Conservation (phyloP, 352 stramenopile genomes). For the Phytophthora fragariae region DNA sequence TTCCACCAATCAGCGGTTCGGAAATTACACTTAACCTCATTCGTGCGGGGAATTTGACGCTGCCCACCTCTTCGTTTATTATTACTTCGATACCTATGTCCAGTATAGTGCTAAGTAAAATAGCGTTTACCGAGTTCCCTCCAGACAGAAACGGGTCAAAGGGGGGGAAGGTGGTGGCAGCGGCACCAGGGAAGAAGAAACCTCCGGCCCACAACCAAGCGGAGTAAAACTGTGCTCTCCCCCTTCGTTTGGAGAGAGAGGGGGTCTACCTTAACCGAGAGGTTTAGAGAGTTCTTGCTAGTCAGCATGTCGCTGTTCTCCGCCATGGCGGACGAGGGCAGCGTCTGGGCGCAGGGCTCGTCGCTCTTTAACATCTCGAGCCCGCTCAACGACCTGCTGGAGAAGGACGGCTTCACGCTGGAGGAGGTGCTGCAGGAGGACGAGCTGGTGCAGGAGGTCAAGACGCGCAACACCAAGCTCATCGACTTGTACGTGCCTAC, state of each 20-base stretch:
- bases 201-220: slow-evolving; percentile 32
- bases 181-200: slow-evolving; percentile 45
- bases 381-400: slow-evolving; percentile 95
- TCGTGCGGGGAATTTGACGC: slow-evolving; percentile 27
- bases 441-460: slow-evolving; percentile 98
- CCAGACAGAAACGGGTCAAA: slow-evolving; percentile 35
- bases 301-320: slow-evolving; percentile 83
- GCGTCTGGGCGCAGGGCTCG: slow-evolving; percentile 84
- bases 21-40: slow-evolving; percentile 14
- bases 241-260: slow-evolving; percentile 1
- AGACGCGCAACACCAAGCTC: slow-evolving; percentile 95
- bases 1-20: slow-evolving; percentile 21
- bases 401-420: slow-evolving; percentile 93
- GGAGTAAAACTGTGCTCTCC: slow-evolving; percentile 20
- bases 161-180: slow-evolving; percentile 32
- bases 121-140: not conserved
- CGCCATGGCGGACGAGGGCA: slow-evolving; percentile 80
- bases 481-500: slow-evolving; percentile 90
- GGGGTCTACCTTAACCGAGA: not conserved
- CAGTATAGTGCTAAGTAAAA: not conserved
- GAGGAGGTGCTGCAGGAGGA: slow-evolving; percentile 96
- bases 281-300: slow-evolving; percentile 8
- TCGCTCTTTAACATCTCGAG: slow-evolving; percentile 93
- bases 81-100: not conserved
- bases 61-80: slow-evolving; percentile 7